Percentiles rank a stretch among this genome's conserved stretches.
These are phyloP conservation scores for Penicillium freii DNA, from an alignment of 2,329 filamentous ascomycete species.

Conservation along the genomic window DNA sequence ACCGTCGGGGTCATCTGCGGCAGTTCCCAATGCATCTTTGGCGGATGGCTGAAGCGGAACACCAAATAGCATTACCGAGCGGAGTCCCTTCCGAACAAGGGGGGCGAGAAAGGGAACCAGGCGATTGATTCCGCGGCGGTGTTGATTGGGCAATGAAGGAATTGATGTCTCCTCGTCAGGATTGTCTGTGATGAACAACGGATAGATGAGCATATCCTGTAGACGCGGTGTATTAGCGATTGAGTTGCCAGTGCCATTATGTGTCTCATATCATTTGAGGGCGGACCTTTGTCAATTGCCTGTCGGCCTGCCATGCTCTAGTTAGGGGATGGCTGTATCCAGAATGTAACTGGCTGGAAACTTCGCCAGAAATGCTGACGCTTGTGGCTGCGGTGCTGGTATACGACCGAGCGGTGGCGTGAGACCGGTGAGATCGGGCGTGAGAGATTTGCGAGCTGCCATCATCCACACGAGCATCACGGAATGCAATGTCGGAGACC, in stretches of 20 bases:
- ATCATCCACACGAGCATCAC: conserved; percentile 44
- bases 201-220: conserved; percentile 97
- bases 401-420: conserved; percentile 43
- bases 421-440: conserved; percentile 40
- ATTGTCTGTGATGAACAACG: conserved; percentile 91
- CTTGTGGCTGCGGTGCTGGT: conserved; percentile 51
- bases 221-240: neutral
- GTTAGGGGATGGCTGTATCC: conserved; percentile 79
- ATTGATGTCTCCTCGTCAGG: conserved; percentile 90
- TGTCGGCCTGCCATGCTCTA: conserved; percentile 77
- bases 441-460: conserved; percentile 45
- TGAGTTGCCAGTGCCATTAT: neutral
- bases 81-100: conserved; percentile 83
- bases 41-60: conserved; percentile 76
- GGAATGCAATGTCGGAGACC: conserved; percentile 50
- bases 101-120: conserved; percentile 80
- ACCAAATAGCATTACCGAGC: conserved; percentile 92
- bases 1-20: conserved; percentile 87
- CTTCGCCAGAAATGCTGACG: conserved; percentile 60
- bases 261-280: neutral
- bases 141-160: conserved; percentile 84
- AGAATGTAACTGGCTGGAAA: conserved; percentile 78
- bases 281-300: conserved; percentile 77
- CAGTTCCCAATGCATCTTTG: conserved; percentile 89
- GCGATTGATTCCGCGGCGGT: conserved; percentile 83